Evolutionary conservation across 768 basidiomycete species (phyloP).

Genomic region (Hortiboletus flavorubellus): DNA sequence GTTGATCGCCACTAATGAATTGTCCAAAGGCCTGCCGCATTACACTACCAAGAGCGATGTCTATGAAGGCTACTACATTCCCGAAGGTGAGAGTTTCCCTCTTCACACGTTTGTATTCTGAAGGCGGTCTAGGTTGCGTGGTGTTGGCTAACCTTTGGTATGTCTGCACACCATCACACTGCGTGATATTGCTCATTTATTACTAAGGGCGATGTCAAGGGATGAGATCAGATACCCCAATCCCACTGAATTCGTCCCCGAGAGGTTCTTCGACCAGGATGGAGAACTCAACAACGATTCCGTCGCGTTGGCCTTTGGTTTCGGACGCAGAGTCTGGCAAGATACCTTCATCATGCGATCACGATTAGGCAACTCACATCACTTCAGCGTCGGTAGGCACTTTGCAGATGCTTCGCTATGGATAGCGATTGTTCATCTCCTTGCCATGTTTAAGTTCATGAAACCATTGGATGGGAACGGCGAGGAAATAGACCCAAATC

Average conservation of each 20-base stretch:
- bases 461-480: constrained; percentile 27
- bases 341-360: background rate
- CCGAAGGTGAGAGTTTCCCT: constrained; percentile 19
- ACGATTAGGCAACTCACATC: background rate
- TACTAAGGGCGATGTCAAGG: constrained; percentile 28
- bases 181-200: constrained; percentile 5
- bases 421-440: constrained; percentile 30
- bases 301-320: constrained; percentile 25
- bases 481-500: constrained; percentile 22
- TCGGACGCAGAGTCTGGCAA: constrained; percentile 30
- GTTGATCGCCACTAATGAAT: background rate
- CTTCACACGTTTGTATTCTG: constrained; percentile 3
- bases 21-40: constrained; percentile 26
- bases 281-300: constrained; percentile 26
- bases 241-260: constrained; percentile 26
- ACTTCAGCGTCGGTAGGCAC: constrained; percentile 25
- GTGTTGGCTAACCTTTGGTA: constrained; percentile 32
- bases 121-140: constrained; percentile 23
- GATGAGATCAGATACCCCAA: constrained; percentile 27
- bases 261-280: constrained; percentile 25
- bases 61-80: constrained; percentile 25
- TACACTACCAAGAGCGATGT: constrained; percentile 25
- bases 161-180: background rate
- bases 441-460: constrained; percentile 30
- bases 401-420: constrained; percentile 33